phyloP scores from a whole-genome alignment of 495 filamentous ascomycete species.

The Sporormia fimetaria region DNA sequence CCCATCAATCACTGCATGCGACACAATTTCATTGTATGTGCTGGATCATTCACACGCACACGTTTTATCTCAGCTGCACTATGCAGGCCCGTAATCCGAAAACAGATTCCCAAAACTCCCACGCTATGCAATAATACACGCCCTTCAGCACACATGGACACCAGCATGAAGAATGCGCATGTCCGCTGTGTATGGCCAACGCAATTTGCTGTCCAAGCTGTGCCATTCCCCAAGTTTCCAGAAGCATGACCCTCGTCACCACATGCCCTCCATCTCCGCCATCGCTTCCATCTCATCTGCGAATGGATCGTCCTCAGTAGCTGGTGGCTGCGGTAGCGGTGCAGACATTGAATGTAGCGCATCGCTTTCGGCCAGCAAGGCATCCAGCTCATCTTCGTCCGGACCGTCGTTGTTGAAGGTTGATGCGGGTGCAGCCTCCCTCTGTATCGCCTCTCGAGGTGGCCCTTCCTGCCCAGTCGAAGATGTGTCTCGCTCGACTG shows the following conservation, averaged over 20 bases:
- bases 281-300: conserved; percentile 57
- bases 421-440: background rate
- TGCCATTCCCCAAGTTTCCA: too few relatives aligned
- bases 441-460: background rate
- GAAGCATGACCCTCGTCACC: too few relatives aligned
- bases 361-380: conserved; percentile 34
- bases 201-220: too few relatives aligned
- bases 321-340: background rate
- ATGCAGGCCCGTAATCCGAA: too few relatives aligned
- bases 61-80: too few relatives aligned
- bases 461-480: background rate
- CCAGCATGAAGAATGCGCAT: too few relatives aligned
- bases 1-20: too few relatives aligned
- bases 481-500: background rate
- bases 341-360: background rate
- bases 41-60: too few relatives aligned
- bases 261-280: conserved; percentile 53
- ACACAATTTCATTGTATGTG: too few relatives aligned
- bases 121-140: conserved; percentile 8
- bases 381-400: conserved; percentile 40
- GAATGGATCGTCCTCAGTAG: conserved; percentile 30
- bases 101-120: conserved; percentile 5
- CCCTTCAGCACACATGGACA: too few relatives aligned
- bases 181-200: too few relatives aligned
- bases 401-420: conserved; percentile 14